These are phyloP conservation scores for Avena eriantha DNA, from an alignment of 176 grass and related monocot species.

Conservation along the genomic window DNA sequence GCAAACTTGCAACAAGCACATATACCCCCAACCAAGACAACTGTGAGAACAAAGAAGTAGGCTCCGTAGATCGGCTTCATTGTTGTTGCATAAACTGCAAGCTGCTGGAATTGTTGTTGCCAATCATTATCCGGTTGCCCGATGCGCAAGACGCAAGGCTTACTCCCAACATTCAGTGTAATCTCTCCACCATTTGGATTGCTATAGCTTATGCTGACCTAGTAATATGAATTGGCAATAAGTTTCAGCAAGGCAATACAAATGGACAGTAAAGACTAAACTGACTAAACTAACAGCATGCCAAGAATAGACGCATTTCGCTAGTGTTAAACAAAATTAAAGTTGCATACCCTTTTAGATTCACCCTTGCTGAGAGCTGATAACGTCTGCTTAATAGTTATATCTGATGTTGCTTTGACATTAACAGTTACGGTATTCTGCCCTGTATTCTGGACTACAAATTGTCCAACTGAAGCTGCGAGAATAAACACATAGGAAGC, in stretches of 20 bases:
- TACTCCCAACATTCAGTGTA: slow-evolving; percentile 47
- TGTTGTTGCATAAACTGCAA: slow-evolving; percentile 59
- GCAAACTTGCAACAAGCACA: slow-evolving; percentile 82
- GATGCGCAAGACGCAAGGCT: slow-evolving; percentile 51
- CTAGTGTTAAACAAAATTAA: slow-evolving; percentile 32
- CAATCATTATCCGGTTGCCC: slow-evolving; percentile 50
- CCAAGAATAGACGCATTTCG: background rate
- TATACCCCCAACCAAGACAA: slow-evolving; percentile 55
- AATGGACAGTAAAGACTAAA: background rate
- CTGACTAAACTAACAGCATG: background rate
- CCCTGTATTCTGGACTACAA: slow-evolving; percentile 56
- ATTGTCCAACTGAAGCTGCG: slow-evolving; percentile 55
- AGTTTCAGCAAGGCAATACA: slow-evolving; percentile 13
- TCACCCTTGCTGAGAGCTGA: slow-evolving; percentile 24
- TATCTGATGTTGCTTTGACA: slow-evolving; percentile 45
- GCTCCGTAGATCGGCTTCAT: slow-evolving; percentile 83
- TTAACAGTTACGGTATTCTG: slow-evolving; percentile 47
- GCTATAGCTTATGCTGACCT: slow-evolving; percentile 53
- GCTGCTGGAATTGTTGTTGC: slow-evolving; percentile 60
- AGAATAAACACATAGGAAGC: slow-evolving; percentile 33
- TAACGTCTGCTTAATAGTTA: slow-evolving; percentile 25
- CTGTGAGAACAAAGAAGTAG: slow-evolving; percentile 61
- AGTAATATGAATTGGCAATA: slow-evolving; percentile 37
- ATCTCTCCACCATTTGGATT: slow-evolving; percentile 50
- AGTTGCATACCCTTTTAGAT: slow-evolving; percentile 52